Evolutionary conservation across 345 rosid genomes (phyloP).

Genomic region (Draba incana): DNA sequence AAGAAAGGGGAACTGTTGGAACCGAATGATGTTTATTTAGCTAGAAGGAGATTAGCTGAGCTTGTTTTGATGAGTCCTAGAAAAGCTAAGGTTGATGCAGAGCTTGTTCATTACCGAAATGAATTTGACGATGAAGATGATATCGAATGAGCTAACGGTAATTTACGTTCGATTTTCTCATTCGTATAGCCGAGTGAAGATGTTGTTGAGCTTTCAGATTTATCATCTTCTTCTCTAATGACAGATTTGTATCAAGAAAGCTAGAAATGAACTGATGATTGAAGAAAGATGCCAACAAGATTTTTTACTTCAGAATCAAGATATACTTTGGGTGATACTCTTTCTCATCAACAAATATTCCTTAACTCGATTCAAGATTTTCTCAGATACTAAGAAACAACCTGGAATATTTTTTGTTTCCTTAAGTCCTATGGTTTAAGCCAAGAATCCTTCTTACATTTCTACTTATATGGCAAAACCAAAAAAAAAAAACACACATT

Average conservation of each 20-base stretch:
- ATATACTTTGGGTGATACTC: slow-evolving; percentile 42
- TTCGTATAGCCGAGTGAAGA: slow-evolving; percentile 1
- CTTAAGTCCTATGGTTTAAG: slow-evolving; percentile 38
- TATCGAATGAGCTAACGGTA: slow-evolving; percentile 24
- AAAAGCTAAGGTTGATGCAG: slow-evolving; percentile 64
- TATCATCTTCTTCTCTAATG: background rate
- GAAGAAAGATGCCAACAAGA: slow-evolving; percentile 30
- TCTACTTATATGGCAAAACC: slow-evolving; percentile 29
- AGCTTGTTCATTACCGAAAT: slow-evolving; percentile 61
- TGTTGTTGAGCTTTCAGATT: slow-evolving; percentile 21
- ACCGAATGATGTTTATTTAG: slow-evolving; percentile 78
- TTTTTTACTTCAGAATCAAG: slow-evolving; percentile 41
- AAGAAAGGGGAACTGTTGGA: slow-evolving; percentile 78
- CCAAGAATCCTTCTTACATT: slow-evolving; percentile 41
- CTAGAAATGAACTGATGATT: slow-evolving; percentile 12
- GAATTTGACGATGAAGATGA: slow-evolving; percentile 54
- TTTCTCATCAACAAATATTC: slow-evolving; percentile 41
- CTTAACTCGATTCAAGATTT: slow-evolving; percentile 39
- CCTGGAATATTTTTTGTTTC: slow-evolving; percentile 31
- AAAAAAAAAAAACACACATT: slow-evolving; percentile 7
- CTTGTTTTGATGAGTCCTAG: slow-evolving; percentile 78
- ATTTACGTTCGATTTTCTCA: background rate
- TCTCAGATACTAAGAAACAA: slow-evolving; percentile 32
- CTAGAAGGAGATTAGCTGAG: slow-evolving; percentile 80
- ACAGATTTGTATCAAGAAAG: slow-evolving; percentile 8